Percentiles rank a stretch among this genome's conserved stretches.
phyloP scores from a whole-genome alignment of 257 asterid species.

The Parsonsia alboflavescens region DNA sequence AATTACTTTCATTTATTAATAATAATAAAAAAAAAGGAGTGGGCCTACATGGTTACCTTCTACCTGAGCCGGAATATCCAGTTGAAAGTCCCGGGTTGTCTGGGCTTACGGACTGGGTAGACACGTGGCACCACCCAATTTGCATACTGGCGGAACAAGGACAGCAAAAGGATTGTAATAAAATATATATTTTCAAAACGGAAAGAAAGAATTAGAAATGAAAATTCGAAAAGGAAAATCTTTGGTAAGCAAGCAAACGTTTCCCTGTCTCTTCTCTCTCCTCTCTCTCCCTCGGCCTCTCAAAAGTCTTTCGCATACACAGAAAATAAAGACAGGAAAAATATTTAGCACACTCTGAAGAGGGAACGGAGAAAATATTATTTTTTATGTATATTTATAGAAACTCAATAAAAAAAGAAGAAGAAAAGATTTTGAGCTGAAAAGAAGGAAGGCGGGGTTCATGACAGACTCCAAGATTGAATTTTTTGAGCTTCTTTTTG shows the following conservation, averaged over 20 bases:
- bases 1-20: no score
- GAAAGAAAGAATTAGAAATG: no score
- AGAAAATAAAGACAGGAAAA: conserved; percentile 6
- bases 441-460: conserved; percentile 8
- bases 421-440: conserved; percentile 1
- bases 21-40: no score
- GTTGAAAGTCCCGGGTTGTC: conserved; percentile 2
- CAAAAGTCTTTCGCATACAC: conserved; percentile 8
- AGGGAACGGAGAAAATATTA: neutral
- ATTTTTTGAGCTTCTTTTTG: neutral
- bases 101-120: neutral
- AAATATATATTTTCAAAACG: neutral
- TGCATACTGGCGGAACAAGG: neutral
- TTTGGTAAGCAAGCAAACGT: conserved; percentile 16
- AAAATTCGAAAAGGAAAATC: conserved; percentile 2
- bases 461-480: conserved; percentile 8
- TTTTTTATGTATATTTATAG: neutral
- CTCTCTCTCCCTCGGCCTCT: neutral
- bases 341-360: neutral
- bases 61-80: conserved; percentile 16
- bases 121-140: conserved; percentile 9
- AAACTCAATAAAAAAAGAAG: neutral
- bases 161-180: conserved; percentile 6
- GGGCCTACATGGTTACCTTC: neutral
- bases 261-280: neutral